Conservation (phyloP, 495 filamentous ascomycete genomes). For the Podospora bellae-mahoneyi region DNA sequence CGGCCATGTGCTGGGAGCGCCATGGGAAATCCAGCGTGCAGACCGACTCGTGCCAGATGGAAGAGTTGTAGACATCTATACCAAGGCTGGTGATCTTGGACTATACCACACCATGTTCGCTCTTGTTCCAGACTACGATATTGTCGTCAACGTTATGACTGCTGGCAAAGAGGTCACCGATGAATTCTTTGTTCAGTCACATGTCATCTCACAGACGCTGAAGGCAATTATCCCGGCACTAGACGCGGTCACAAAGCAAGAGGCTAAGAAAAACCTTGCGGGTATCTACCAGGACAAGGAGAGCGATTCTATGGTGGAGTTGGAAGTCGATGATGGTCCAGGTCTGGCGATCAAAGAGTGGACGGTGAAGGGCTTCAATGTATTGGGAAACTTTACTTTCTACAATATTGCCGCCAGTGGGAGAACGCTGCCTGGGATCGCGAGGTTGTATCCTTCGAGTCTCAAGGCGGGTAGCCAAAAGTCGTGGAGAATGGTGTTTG, state of each 20-base stretch:
- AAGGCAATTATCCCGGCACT: conserved; percentile 4
- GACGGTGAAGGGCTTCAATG: conserved; percentile 4
- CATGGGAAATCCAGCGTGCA: conserved; percentile 9
- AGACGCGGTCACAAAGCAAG: conserved; percentile 4
- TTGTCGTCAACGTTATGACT: conserved; percentile 10
- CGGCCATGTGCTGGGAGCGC: conserved; percentile 7
- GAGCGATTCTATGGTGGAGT: not conserved
- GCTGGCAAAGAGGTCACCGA: not conserved
- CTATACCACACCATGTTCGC: conserved; percentile 3
- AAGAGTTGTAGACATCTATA: not conserved
- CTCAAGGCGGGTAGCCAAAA: conserved; percentile 7
- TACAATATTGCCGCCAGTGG: not conserved
- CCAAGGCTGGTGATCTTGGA: conserved; percentile 1
- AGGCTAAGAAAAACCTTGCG: not conserved
- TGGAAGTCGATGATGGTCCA: conserved; percentile 4
- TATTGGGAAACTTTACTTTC: not conserved
- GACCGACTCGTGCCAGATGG: conserved; percentile 5
- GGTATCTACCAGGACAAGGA: not conserved
- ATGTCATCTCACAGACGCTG: conserved; percentile 1
- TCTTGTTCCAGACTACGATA: conserved; percentile 5
- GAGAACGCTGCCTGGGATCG: not conserved
- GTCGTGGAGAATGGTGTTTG: conserved; percentile 8
- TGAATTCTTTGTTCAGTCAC: not conserved
- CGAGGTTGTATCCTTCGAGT: conserved; percentile 7
- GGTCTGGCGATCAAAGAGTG: conserved; percentile 4